These are phyloP conservation scores for Wakefieldia striispora DNA, from an alignment of 768 basidiomycete species.

Conservation along the genomic window DNA sequence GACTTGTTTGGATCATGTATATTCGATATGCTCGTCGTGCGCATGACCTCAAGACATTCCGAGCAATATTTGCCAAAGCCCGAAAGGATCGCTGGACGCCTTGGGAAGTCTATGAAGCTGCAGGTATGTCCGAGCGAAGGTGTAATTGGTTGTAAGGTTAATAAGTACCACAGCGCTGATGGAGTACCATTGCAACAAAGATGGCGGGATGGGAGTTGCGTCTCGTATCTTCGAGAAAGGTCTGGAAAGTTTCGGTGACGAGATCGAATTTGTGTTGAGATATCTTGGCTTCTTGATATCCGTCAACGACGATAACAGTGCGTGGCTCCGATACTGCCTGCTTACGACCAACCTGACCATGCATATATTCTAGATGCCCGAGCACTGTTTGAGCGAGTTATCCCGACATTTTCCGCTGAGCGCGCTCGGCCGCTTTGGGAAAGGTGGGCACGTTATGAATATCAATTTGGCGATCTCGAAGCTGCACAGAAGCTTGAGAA, in stretches of 20 bases:
- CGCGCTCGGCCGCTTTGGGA: slow-evolving; percentile 90
- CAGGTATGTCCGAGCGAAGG: slow-evolving; percentile 48
- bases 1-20: slow-evolving; percentile 83
- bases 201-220: slow-evolving; percentile 68
- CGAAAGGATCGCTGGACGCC: slow-evolving; percentile 72
- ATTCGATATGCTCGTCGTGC: slow-evolving; percentile 90
- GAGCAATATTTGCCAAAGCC: slow-evolving; percentile 78
- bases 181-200: slow-evolving; percentile 90
- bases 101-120: slow-evolving; percentile 94
- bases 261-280: slow-evolving; percentile 81
- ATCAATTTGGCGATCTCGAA: slow-evolving; percentile 90
- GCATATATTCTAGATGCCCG: slow-evolving; percentile 69
- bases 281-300: slow-evolving; percentile 93
- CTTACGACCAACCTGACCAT: slow-evolving; percentile 4
- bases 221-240: slow-evolving; percentile 94
- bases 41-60: slow-evolving; percentile 79
- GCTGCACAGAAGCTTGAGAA: slow-evolving; percentile 87
- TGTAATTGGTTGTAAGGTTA: slow-evolving; percentile 3
- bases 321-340: slow-evolving; percentile 27
- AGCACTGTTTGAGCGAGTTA: slow-evolving; percentile 90
- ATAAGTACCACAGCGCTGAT: slow-evolving; percentile 63
- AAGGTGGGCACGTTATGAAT: slow-evolving; percentile 93
- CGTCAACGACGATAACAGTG: slow-evolving; percentile 94
- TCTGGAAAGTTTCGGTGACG: slow-evolving; percentile 76
- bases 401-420: slow-evolving; percentile 72